Conservation (phyloP, 805 yeast genomes). For the Yamadazyma laniorum region DNA sequence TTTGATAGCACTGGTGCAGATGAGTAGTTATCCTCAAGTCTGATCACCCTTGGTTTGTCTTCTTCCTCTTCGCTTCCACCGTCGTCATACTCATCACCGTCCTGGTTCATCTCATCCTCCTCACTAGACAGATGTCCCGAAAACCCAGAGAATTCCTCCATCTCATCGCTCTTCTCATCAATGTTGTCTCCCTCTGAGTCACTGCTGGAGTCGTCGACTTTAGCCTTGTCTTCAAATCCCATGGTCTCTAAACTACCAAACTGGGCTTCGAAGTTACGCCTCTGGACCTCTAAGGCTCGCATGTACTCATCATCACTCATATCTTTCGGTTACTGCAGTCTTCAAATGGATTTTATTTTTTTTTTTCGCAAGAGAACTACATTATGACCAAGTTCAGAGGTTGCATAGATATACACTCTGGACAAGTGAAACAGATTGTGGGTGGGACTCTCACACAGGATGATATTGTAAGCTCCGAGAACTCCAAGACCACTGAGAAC, state of each 20-base stretch:
- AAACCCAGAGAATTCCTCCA: constrained; percentile 10
- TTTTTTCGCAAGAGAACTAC: not conserved
- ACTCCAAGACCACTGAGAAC: constrained; percentile 44
- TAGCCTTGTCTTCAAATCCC: constrained; percentile 32
- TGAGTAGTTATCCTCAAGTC: constrained; percentile 37
- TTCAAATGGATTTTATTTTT: not conserved
- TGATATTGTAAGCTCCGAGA: constrained; percentile 31
- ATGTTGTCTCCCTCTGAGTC: constrained; percentile 18
- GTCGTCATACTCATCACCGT: constrained; percentile 14
- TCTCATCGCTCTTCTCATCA: constrained; percentile 17
- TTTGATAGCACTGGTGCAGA: constrained; percentile 34
- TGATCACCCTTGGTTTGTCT: constrained; percentile 47
- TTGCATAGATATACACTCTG: constrained; percentile 92
- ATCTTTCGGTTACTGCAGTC: not conserved
- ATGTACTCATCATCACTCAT: constrained; percentile 27
- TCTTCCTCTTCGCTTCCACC: constrained; percentile 18
- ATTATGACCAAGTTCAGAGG: constrained; percentile 86
- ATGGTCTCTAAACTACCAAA: constrained; percentile 57
- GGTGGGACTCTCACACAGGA: constrained; percentile 80
- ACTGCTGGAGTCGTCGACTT: constrained; percentile 22
- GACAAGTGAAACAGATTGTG: constrained; percentile 94
- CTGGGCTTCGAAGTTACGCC: constrained; percentile 61
- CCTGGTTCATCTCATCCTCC: constrained; percentile 7
- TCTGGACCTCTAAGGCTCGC: constrained; percentile 48
- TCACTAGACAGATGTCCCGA: constrained; percentile 2